These are phyloP conservation scores for Amanita rimosa DNA, from an alignment of 768 basidiomycete genomes.

Conservation along the genomic window DNA sequence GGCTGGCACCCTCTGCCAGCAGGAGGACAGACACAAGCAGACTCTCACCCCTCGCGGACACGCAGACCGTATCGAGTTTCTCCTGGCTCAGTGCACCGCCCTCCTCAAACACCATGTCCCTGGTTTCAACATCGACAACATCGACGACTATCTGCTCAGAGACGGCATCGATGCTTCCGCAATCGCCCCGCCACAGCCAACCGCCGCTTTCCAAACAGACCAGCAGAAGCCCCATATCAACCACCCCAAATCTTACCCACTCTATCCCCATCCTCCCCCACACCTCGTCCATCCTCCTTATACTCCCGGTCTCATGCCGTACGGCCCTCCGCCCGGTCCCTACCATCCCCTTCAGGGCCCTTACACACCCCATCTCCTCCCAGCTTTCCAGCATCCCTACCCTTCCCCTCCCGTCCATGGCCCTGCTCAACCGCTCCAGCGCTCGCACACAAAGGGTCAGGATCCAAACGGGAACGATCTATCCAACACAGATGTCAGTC, in stretches of 20 bases:
- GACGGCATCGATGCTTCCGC: conserved; percentile 50
- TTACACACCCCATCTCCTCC: conserved; percentile 51
- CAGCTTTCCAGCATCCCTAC: conserved; percentile 39
- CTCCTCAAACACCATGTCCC: conserved; percentile 67
- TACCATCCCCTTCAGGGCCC: conserved; percentile 27
- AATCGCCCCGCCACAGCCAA: conserved; percentile 15
- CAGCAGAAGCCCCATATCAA: conserved; percentile 10
- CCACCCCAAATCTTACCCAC: conserved; percentile 22
- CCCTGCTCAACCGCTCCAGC: conserved; percentile 5
- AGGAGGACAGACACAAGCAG: conserved; percentile 83
- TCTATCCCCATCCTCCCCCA: conserved; percentile 24
- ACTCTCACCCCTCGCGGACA: conserved; percentile 78
- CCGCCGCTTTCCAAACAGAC: conserved; percentile 23
- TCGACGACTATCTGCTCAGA: conserved; percentile 53
- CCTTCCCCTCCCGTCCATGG: conserved; percentile 13
- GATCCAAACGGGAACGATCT: conserved; percentile 77
- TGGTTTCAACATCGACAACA: conserved; percentile 50
- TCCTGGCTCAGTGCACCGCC: conserved; percentile 67
- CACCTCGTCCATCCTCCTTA: conserved; percentile 28
- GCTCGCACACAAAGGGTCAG: conserved; percentile 49
- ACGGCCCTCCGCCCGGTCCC: conserved; percentile 25
- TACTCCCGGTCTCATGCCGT: conserved; percentile 25
- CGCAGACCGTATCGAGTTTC: conserved; percentile 72
- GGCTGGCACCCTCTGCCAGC: conserved; percentile 70
- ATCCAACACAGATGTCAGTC: conserved; percentile 50